Percentiles rank a stretch among this genome's conserved stretches.
These are phyloP conservation scores for Pugionium dolabratum DNA, from an alignment of 345 rosid species.

Conservation along the genomic window DNA sequence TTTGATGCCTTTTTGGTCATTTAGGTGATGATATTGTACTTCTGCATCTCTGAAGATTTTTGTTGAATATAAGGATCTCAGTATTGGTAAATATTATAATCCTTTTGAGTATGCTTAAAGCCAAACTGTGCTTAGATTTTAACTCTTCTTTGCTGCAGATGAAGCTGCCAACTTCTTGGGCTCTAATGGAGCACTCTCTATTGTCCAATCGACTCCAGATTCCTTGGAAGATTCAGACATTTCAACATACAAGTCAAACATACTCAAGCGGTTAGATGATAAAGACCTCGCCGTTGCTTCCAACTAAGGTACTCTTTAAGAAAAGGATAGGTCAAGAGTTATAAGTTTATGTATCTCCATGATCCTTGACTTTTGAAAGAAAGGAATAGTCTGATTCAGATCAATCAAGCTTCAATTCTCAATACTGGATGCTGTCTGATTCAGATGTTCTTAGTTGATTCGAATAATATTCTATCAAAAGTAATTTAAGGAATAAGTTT, in stretches of 20 bases:
- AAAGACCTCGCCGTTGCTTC: conserved; percentile 20
- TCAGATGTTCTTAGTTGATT: neutral
- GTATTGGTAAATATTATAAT: neutral
- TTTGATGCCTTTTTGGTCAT: neutral
- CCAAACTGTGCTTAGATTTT: conserved; percentile 3
- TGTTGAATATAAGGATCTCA: neutral
- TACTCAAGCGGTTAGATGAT: conserved; percentile 71
- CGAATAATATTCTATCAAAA: neutral
- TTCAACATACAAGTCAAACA: conserved; percentile 51
- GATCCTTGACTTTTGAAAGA: conserved; percentile 10
- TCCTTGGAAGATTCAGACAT: conserved; percentile 59
- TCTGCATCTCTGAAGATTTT: neutral
- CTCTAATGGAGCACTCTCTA: conserved; percentile 55
- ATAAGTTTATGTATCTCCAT: conserved; percentile 11
- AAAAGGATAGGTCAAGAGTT: neutral
- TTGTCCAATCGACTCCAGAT: conserved; percentile 57
- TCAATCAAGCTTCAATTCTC: conserved; percentile 12
- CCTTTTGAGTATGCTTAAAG: neutral
- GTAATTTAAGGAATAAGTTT: conserved; percentile 1
- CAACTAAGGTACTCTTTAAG: no score
- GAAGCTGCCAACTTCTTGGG: conserved; percentile 69
- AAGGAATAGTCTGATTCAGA: conserved; percentile 7
- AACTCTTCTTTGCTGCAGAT: conserved; percentile 48
- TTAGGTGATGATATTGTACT: neutral
- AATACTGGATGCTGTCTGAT: conserved; percentile 1